Evolutionary conservation across 2,329 filamentous ascomycete genomes (phyloP).

Genomic region (Fusarium succisae): DNA sequence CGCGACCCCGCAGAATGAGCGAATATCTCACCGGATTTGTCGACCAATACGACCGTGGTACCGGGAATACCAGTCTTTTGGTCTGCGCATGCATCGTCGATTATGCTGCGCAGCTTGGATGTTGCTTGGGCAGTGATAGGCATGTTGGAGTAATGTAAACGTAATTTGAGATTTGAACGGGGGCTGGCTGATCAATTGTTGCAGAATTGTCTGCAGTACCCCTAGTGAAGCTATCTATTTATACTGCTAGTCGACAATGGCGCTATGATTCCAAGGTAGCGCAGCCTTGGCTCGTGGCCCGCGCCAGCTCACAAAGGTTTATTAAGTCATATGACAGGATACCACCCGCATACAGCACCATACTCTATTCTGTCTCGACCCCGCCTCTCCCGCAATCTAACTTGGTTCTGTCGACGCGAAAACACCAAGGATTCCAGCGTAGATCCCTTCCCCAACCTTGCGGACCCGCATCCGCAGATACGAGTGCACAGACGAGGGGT

Average conservation of each 20-base stretch:
- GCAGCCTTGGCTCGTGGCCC: neutral
- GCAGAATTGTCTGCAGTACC: too few relatives aligned
- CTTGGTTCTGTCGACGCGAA: neutral
- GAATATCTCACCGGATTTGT: conserved; percentile 58
- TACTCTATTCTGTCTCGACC: neutral
- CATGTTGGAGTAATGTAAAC: conserved; percentile 14
- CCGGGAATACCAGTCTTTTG: conserved; percentile 55
- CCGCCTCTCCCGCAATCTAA: neutral
- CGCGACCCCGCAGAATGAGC: conserved; percentile 59
- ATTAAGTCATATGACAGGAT: neutral
- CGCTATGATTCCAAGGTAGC: neutral
- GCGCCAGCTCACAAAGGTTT: neutral
- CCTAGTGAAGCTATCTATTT: conserved; percentile 4
- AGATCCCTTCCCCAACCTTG: neutral
- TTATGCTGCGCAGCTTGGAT: conserved; percentile 36
- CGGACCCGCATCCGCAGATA: conserved; percentile 31
- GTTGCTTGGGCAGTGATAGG: conserved; percentile 22
- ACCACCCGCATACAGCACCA: neutral
- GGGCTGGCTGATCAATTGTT: neutral
- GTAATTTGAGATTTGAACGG: neutral
- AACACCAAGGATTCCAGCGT: neutral
- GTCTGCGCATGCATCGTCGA: conserved; percentile 52
- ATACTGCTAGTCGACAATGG: neutral
- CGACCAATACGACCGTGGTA: conserved; percentile 56
- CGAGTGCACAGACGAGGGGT: neutral